phyloP scores from a whole-genome alignment of 306 rosid genomes.

The Comarum palustre region DNA sequence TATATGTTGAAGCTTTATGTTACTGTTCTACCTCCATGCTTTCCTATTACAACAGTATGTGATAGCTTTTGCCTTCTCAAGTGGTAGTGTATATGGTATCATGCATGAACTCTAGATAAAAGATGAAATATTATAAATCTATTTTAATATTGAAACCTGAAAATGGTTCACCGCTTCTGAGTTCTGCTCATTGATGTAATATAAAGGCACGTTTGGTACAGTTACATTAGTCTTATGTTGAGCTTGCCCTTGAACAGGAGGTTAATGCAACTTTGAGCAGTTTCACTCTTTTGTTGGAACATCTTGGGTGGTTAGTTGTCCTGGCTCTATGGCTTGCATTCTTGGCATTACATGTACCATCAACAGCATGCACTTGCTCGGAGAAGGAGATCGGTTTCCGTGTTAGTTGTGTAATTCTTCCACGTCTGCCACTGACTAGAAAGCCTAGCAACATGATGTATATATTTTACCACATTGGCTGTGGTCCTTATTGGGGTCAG shows the following conservation, averaged over 20 bases:
- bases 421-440: background rate
- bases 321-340: background rate
- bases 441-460: background rate
- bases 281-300: background rate
- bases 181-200: background rate
- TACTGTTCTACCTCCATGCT: background rate
- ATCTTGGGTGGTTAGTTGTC: background rate
- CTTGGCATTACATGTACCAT: background rate
- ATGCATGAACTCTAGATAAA: background rate
- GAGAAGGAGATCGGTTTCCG: background rate
- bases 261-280: background rate
- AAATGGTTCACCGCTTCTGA: background rate
- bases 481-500: background rate
- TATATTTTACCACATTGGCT: background rate
- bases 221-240: background rate
- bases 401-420: background rate
- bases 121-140: background rate
- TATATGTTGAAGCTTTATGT: background rate
- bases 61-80: background rate
- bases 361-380: background rate
- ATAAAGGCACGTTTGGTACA: background rate
- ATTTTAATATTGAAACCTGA: background rate
- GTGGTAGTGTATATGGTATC: background rate
- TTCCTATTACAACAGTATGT: constrained; percentile 4
- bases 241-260: background rate